Evolutionary conservation across 1,284 basidiomycete species (phyloP), one percentile per base, ranked within the genome.

Genomic region (Neonothopanus nambi): DNA sequence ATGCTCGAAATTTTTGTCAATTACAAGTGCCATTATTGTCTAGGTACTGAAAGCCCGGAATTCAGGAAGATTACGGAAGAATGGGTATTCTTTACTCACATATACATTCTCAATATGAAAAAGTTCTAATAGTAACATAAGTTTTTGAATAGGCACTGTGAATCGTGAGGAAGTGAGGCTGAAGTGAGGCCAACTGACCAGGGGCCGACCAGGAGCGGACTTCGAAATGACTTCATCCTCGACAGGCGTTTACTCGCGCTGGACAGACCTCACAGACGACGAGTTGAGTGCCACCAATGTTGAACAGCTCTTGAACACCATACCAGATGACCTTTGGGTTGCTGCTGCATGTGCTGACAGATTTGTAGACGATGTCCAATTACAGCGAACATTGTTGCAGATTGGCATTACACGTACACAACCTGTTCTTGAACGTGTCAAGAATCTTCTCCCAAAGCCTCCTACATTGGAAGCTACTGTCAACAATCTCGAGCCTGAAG

Each of bases 281-380:
- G 73, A 84, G 24, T 59, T 91, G 49, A 82, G 81, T 3, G 61
- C 69, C 1, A 73, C 81, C 35, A 63, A 67, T 41, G 70, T 89
- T 17, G 68, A 72, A 20, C 61, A 77, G 35, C 64, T 76, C n/a
- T 74, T 92, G n/a, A 69, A 67, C 6, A 63, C 70, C 20, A 68
- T 87, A 33, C 66, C 74, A 37, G 82, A 91, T 62, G 85, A 91
- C 65, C 70, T 87, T 9, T 91, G 88, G 89, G 85, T 84, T 17
- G 78, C 77, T 42, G 81, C 86, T 28, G 89, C 89, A 7, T 88
- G 83, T 60, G 70, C 75, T 13, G 89, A 92, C 71, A 77, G 87
- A 55, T 67, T 89, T 37, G 70, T 89, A 13, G 76, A 87, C 56
- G 75, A 84, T 65, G 70, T 76, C 21, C 67, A 69, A 53, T 66